Percentiles rank a stretch among this genome's conserved stretches.
phyloP scores from a whole-genome alignment of 2,329 filamentous ascomycete species.

The Dactylella cylindrospora region DNA sequence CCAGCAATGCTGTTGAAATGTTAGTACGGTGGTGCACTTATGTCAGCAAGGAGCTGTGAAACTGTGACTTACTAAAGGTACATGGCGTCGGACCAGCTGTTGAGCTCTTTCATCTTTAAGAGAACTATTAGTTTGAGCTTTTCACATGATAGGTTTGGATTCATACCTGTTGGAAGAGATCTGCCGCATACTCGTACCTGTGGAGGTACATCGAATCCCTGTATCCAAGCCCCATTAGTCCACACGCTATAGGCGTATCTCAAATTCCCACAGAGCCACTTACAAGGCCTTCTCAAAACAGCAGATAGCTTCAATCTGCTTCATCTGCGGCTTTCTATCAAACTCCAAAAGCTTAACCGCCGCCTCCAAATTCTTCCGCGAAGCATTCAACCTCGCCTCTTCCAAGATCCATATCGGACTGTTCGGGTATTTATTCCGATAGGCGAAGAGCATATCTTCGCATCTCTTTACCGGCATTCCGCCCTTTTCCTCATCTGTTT shows the following conservation, averaged over 20 bases:
- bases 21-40: not conserved
- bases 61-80: conserved; percentile 68
- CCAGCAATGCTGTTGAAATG: conserved; percentile 63
- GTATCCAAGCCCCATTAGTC: not conserved
- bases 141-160: conserved; percentile 14
- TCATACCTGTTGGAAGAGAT: conserved; percentile 67
- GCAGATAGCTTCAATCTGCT: conserved; percentile 81
- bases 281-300: conserved; percentile 77
- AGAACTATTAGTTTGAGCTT: conserved; percentile 35
- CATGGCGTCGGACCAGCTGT: conserved; percentile 85
- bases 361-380: conserved; percentile 65
- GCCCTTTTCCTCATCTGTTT: conserved; percentile 62
- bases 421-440: conserved; percentile 76
- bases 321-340: conserved; percentile 69
- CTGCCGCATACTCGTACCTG: conserved; percentile 71
- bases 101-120: conserved; percentile 68
- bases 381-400: conserved; percentile 74
- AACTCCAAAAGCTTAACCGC: conserved; percentile 67
- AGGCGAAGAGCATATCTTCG: conserved; percentile 66
- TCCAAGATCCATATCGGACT: conserved; percentile 85
- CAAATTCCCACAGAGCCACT: conserved; percentile 5
- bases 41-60: not conserved
- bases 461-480: conserved; percentile 73
- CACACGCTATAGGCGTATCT: too few relatives aligned
- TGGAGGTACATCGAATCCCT: conserved; percentile 73